Conservation (phyloP, 495 filamentous ascomycete genomes). For the Neurospora sp. region DNA sequence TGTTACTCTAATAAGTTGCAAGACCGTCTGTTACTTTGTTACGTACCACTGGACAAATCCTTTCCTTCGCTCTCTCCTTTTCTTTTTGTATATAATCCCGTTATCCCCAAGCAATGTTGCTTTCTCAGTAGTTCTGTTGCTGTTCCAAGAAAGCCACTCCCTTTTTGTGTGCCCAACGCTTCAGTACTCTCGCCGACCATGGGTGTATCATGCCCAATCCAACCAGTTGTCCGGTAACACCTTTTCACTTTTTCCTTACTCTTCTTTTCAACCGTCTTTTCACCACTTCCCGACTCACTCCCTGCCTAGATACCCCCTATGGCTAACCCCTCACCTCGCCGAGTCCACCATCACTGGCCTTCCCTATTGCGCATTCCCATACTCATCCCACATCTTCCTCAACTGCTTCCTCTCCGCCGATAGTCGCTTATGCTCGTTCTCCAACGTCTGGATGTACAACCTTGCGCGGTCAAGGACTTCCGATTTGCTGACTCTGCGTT, state of each 20-base stretch:
- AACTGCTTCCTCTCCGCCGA: conserved; percentile 9
- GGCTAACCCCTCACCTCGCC: no score
- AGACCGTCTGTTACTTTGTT: background rate
- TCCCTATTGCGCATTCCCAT: background rate
- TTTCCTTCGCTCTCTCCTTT: background rate
- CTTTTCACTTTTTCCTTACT: no score
- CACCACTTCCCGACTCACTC: background rate
- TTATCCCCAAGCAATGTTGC: background rate
- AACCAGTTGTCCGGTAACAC: background rate
- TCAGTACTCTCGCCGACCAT: background rate
- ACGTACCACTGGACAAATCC: background rate
- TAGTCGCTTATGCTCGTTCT: conserved; percentile 7
- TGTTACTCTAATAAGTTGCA: background rate
- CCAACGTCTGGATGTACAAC: conserved; percentile 13
- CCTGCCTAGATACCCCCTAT: no score
- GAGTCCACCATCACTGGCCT: background rate
- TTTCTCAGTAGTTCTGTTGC: background rate
- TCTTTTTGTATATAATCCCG: background rate
- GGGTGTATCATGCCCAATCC: background rate
- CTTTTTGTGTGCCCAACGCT: background rate
- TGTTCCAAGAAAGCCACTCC: background rate
- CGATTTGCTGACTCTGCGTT: conserved; percentile 18
- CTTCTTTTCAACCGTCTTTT: background rate
- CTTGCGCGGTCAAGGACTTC: conserved; percentile 23
- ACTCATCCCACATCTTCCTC: conserved; percentile 2